Evolutionary conservation across 202 grass and related monocot genomes (phyloP).

Genomic region (Eragrostis tef): DNA sequence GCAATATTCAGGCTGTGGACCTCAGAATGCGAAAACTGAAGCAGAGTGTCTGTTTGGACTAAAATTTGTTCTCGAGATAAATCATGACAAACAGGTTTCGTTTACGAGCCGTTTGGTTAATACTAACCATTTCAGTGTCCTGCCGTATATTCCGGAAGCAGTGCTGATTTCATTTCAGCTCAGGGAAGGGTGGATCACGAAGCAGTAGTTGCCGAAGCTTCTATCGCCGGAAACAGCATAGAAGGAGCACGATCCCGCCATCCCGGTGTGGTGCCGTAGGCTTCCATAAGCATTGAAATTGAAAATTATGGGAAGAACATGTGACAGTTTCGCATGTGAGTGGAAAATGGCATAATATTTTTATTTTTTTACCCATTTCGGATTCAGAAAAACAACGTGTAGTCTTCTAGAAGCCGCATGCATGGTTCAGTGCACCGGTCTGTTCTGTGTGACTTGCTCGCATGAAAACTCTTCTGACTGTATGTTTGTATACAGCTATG

Average conservation of each 20-base stretch:
- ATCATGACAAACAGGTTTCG: not conserved
- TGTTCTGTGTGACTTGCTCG: not conserved
- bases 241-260: too few species aligned
- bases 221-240: too few species aligned
- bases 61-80: not conserved
- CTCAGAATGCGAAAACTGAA: not conserved
- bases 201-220: too few species aligned
- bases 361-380: not conserved
- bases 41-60: not conserved
- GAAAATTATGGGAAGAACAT: not conserved
- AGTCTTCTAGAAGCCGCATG: not conserved
- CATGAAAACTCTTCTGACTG: not conserved
- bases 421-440: constrained; percentile 23
- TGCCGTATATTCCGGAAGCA: too few species aligned
- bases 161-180: too few species aligned
- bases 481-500: not conserved
- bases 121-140: too few species aligned
- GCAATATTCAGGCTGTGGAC: not conserved
- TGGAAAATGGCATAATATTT: not conserved
- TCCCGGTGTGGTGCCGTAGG: too few species aligned
- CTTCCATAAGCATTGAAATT: too few species aligned
- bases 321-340: constrained; percentile 1
- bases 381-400: too few species aligned
- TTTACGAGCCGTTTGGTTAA: not conserved
- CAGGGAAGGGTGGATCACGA: too few species aligned